Evolutionary conservation across 257 asterid genomes (phyloP).

Genomic region (Solanum ossicruentum): DNA sequence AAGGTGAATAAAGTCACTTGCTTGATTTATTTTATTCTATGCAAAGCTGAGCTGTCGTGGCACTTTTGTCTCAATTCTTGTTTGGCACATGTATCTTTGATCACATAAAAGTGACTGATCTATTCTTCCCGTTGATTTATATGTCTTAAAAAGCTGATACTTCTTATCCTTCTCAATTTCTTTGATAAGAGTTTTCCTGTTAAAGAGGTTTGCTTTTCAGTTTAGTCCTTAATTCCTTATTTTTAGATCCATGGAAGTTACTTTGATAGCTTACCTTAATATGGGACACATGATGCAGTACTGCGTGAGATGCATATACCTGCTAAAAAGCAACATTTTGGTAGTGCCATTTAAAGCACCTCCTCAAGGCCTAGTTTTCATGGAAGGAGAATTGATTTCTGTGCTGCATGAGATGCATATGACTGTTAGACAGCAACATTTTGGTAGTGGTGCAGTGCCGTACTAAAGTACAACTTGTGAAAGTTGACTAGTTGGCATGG

Average conservation of each 20-base stretch:
- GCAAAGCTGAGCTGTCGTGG: not conserved
- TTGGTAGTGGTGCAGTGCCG: not conserved
- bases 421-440: not conserved
- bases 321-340: not conserved
- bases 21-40: not conserved
- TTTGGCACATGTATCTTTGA: not conserved
- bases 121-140: not conserved
- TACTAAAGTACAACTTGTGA: too few species aligned
- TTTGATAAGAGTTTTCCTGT: not conserved
- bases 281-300: not conserved
- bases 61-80: not conserved
- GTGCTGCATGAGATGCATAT: not conserved
- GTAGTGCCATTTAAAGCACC: not conserved
- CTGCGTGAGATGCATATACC: not conserved
- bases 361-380: not conserved
- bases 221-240: not conserved
- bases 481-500: not conserved
- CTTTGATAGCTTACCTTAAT: not conserved
- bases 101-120: not conserved
- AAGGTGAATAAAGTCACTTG: not conserved
- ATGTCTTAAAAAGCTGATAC: not conserved
- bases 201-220: not conserved
- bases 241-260: not conserved
- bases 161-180: not conserved
- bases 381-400: not conserved